Conservation (phyloP, 306 rosid species). For the Fragaria ananassa region DNA sequence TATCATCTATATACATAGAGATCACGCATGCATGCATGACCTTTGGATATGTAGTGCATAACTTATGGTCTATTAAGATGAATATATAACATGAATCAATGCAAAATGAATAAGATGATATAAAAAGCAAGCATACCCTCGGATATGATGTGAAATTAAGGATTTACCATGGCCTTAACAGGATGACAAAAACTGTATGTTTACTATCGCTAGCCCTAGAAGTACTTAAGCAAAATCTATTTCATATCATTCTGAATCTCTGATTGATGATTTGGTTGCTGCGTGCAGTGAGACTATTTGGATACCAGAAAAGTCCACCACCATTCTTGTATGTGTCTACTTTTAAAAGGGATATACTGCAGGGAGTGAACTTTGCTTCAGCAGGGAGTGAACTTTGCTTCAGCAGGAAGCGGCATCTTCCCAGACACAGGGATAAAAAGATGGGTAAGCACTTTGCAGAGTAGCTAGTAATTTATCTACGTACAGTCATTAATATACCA, state of each 20-base stretch:
- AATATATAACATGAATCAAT: no score
- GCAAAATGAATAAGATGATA: no score
- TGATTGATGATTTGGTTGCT: background rate
- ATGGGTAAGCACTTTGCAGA: background rate
- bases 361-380: constrained; percentile 53
- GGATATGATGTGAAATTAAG: no score
- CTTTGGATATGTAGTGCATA: no score
- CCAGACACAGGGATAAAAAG: constrained; percentile 24
- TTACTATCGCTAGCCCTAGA: background rate
- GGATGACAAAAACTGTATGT: no score
- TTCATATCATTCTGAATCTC: no score
- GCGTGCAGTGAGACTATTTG: constrained; percentile 31
- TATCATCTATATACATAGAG: no score
- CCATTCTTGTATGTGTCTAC: constrained; percentile 31
- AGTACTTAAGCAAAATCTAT: background rate
- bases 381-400: constrained; percentile 57
- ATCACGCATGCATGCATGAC: no score
- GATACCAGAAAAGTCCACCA: constrained; percentile 44
- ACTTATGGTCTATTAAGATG: no score
- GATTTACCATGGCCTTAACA: background rate
- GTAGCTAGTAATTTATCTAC: background rate
- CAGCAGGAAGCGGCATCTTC: constrained; percentile 47
- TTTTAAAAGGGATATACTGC: constrained; percentile 28
- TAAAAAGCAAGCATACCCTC: background rate
- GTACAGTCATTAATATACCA: no score